These are phyloP conservation scores for Beauveria varroae DNA, from an alignment of 2,329 filamentous ascomycete genomes.

Conservation along the genomic window DNA sequence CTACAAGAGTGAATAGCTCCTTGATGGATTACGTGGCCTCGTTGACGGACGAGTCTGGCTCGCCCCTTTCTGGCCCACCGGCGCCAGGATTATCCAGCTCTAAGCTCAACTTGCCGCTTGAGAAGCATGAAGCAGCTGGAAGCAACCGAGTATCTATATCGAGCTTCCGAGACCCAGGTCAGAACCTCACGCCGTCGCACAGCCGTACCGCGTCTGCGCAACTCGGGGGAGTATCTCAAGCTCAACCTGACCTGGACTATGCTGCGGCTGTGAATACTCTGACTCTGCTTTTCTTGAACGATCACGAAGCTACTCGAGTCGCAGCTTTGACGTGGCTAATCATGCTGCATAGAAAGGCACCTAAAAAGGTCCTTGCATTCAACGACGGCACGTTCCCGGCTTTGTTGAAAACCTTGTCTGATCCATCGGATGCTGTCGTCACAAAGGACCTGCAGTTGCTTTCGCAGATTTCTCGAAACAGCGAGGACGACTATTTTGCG, in stretches of 20 bases:
- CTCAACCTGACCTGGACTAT: constrained; percentile 78
- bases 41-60: constrained; percentile 60
- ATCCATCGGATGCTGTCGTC: constrained; percentile 91
- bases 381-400: constrained; percentile 97
- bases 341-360: constrained; percentile 94
- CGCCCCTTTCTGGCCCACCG: constrained; percentile 20
- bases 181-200: constrained; percentile 44
- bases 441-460: constrained; percentile 88
- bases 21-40: constrained; percentile 93
- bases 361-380: constrained; percentile 85
- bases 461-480: constrained; percentile 93
- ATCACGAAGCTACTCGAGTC: constrained; percentile 91
- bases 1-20: constrained; percentile 80
- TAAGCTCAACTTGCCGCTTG: constrained; percentile 35
- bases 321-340: constrained; percentile 93
- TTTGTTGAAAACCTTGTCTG: constrained; percentile 89
- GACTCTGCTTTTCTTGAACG: constrained; percentile 88
- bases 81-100: constrained; percentile 27
- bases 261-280: constrained; percentile 89
- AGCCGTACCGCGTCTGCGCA: constrained; percentile 40
- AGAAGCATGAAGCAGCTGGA: constrained; percentile 38
- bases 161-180: constrained; percentile 47
- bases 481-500: constrained; percentile 93
- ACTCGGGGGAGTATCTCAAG: constrained; percentile 32
- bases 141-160: constrained; percentile 46